Evolutionary conservation across 352 stramenopile species (phyloP), one percentile per base, ranked within the genome.

Genomic region (Phytophthora crassamura): DNA sequence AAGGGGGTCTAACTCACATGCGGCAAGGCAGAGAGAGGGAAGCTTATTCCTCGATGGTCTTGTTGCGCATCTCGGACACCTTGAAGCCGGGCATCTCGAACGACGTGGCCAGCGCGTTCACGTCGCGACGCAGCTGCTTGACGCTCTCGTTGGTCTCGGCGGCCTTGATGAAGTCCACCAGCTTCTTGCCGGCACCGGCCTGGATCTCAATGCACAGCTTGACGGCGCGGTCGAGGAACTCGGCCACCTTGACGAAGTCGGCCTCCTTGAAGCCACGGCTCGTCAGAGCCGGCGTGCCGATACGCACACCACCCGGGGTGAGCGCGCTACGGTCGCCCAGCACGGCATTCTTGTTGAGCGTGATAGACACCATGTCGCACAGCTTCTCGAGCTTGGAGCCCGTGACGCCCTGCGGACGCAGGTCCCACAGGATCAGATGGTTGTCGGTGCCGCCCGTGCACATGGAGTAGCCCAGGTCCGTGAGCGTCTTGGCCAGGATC

Each of bases 331-430:
- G 85, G 84, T 99, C 97, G 42, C 98, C 97, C 36, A 97, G 83
- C 18, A 99, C 93, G 16, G 97, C 97, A 80, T 99, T 99, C 87
- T 99, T 99, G 87, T 99, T 99, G 3, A 99, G 85, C 46, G 98
- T 99, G 68, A 99, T 99, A 77, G 91, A 93, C 11, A 97, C 95
- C 41, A 95, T 77, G 73, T 99, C 98, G 67, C 97, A 99, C 5
- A 99, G 85, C 78, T 98, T 99, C 84, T 99, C 97, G 33, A 99
- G 91, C 86, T 99, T 99, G 46, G 94, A 98, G 74, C 98, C 98
- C 43, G 97, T 99, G 40, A 99, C 81, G 50, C 90, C 91, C 63
- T 94, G 67, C 9, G 96, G 94, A 68, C 97, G 92, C 60, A 99
- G 77, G 78, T 99, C 97, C 97, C 97, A 99, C 25, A 99, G 79